Percentiles rank a stretch among this genome's conserved stretches.
phyloP scores from a whole-genome alignment of 768 basidiomycete species.

The Tricholoma sp. region DNA sequence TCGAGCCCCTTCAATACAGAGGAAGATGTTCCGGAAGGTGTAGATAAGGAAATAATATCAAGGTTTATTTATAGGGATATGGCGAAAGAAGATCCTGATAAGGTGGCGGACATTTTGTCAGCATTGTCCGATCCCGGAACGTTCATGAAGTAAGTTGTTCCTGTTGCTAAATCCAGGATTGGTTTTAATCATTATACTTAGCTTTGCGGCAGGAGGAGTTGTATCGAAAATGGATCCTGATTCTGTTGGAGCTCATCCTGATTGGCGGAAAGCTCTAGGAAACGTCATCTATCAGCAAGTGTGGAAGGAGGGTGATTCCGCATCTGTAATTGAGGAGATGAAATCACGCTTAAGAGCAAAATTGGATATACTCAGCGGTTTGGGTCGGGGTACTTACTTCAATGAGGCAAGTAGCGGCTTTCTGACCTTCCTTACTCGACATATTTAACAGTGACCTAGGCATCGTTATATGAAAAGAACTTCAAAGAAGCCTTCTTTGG shows the following conservation, averaged over 20 bases:
- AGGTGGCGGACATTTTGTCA: neutral
- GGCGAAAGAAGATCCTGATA: neutral
- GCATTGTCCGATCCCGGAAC: neutral
- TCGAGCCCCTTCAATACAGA: neutral
- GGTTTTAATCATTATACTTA: no score
- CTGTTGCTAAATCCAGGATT: no score
- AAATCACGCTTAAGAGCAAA: slow-evolving; percentile 12
- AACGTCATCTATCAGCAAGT: slow-evolving; percentile 13
- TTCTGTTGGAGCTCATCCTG: slow-evolving; percentile 39
- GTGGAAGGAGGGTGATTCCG: slow-evolving; percentile 15
- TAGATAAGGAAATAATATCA: neutral
- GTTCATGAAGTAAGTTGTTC: no score
- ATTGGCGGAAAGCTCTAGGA: slow-evolving; percentile 38
- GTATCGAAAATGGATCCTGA: slow-evolving; percentile 31
- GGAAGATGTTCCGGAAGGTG: neutral
- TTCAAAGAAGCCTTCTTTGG: slow-evolving; percentile 42
- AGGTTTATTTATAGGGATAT: neutral
- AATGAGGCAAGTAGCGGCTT: slow-evolving; percentile 32
- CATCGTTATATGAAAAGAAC: slow-evolving; percentile 35
- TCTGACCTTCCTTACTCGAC: neutral
- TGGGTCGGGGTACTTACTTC: slow-evolving; percentile 36
- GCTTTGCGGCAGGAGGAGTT: no score
- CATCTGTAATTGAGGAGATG: slow-evolving; percentile 15
- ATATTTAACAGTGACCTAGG: slow-evolving; percentile 21
- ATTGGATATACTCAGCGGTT: slow-evolving; percentile 18